A percentile compares a stretch with the other conserved stretches of the same genome.
These are phyloP conservation scores for Tolypocladium inflatum DNA, from an alignment of 2,329 filamentous ascomycete species.

Conservation along the genomic window DNA sequence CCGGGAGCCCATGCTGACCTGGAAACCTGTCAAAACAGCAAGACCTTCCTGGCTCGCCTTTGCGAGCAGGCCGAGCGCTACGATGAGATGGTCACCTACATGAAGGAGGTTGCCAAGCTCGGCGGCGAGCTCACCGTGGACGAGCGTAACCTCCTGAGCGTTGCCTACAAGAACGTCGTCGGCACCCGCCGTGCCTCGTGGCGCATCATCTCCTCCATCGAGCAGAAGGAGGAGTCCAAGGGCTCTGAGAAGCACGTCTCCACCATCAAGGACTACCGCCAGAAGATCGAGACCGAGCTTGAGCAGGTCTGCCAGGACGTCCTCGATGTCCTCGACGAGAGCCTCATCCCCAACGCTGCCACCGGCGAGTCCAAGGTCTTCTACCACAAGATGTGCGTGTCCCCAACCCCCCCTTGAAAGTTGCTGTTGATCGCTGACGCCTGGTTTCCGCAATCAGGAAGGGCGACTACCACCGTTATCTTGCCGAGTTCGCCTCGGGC, in stretches of 20 bases:
- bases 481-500: constrained; percentile 85
- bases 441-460: constrained; percentile 51
- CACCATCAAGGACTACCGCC: constrained; percentile 93
- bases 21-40: constrained; percentile 49
- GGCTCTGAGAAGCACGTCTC: constrained; percentile 89
- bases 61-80: constrained; percentile 99
- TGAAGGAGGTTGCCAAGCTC: constrained; percentile 98
- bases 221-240: constrained; percentile 99
- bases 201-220: constrained; percentile 99
- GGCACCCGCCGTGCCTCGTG: constrained; percentile 96
- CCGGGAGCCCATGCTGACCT: not conserved
- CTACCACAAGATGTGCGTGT: constrained; percentile 97
- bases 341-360: constrained; percentile 90
- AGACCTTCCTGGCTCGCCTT: constrained; percentile 98
- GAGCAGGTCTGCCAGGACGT: constrained; percentile 98
- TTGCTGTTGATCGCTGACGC: not conserved
- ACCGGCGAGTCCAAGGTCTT: constrained; percentile 99
- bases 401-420: not conserved
- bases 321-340: constrained; percentile 86
- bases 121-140: constrained; percentile 79
- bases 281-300: constrained; percentile 96
- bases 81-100: constrained; percentile 99
- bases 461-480: constrained; percentile 94
- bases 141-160: constrained; percentile 96
- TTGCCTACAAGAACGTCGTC: constrained; percentile 99